Base-by-base conservation (phyloP, 2,329 filamentous ascomycete genomes). In the Endothia cerciana region DNA sequence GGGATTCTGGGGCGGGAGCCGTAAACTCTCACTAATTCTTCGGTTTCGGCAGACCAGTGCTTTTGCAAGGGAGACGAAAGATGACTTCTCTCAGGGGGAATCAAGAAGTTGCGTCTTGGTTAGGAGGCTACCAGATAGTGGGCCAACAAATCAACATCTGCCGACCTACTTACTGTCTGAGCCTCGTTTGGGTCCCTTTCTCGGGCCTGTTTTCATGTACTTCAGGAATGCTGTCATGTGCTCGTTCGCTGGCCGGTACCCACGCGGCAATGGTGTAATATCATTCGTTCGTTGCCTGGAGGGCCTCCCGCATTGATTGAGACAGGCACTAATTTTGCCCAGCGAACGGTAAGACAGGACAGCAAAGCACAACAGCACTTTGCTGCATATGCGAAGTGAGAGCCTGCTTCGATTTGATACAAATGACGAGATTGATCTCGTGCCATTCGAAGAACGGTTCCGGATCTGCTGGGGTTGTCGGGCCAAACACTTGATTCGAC, bases 291-390 rank as follows among this genome's bases (percentile, higher is more conserved):
- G n/a, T 38, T 53, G 30, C 45, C 28, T 19, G 40, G 63, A 41
- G 56, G 66, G 64, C 60, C 64, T 66, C 66, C 47, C 53, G 63
- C 66, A 63, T 60, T 45, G 38, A 25, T 47, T 53, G 19, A 74
- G 28, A 74, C 71, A 55, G 71, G 70, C 57, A 3, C 68, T 71
- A 43, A 70, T 11, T 60, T 47, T 47, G 57, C 5, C 17, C 45
- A 15, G 30, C 63, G 15, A 53, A 65, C 47, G 6, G 41, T 36
- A 36, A 36, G 51, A 38, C 45, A 33, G 25, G 28, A 43, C 19
- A 30, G 19, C 30, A 53, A 47, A 11, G 57, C 38, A 60, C 41
- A n/a, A 15, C 38, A 41, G 25, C 57, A 43, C 15, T 22, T 53
- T 36, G 10, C 25, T 30, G 41, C 33, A 36, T 33, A 4, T 30